phyloP scores from a whole-genome alignment of 2,329 filamentous ascomycete genomes.

The Colletotrichum aenigma region DNA sequence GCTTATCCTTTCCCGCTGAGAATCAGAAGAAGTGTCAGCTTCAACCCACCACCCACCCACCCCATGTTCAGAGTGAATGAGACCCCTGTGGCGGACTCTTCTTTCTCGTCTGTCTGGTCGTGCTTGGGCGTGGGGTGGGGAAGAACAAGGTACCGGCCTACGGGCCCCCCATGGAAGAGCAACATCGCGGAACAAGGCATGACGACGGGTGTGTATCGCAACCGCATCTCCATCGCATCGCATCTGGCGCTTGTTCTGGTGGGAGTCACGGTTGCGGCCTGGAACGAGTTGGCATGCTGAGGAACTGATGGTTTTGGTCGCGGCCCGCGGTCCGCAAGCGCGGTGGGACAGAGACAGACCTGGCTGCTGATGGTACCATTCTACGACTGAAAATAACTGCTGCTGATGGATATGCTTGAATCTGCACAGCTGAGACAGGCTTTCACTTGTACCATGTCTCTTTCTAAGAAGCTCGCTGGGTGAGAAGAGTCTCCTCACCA shows the following conservation, averaged over 20 bases:
- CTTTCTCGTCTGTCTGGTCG: neutral
- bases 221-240: neutral
- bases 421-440: neutral
- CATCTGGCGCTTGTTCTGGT: neutral
- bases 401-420: neutral
- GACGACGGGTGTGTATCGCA: neutral
- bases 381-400: neutral
- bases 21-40: neutral
- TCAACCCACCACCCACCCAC: neutral
- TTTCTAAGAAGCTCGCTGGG: neutral
- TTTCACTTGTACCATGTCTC: neutral
- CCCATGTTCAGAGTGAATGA: neutral
- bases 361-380: neutral
- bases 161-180: neutral
- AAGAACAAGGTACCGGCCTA: neutral
- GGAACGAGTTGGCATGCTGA: neutral
- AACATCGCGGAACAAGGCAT: neutral
- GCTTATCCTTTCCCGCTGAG: neutral
- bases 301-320: neutral
- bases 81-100: neutral
- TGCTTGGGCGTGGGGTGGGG: neutral
- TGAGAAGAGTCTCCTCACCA: neutral
- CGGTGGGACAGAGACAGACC: neutral
- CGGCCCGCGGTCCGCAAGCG: neutral
- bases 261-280: neutral